phyloP scores from a whole-genome alignment of 2,329 filamentous ascomycete genomes.

The Fusarium oxysporum region DNA sequence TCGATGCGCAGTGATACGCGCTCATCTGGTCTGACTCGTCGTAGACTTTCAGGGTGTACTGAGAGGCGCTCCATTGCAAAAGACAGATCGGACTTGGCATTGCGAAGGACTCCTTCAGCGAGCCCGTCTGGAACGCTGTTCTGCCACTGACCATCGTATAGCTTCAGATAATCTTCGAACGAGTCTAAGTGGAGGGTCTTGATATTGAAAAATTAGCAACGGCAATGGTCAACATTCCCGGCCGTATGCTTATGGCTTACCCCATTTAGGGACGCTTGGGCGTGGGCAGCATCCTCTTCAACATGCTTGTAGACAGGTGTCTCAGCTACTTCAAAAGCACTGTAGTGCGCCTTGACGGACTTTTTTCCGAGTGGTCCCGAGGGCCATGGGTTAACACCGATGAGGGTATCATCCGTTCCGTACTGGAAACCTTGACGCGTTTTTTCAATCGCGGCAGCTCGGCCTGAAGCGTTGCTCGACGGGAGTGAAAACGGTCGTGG shows the following conservation, averaged over 20 bases:
- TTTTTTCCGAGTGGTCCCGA: neutral
- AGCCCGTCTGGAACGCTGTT: neutral
- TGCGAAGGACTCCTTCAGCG: neutral
- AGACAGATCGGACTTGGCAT: neutral
- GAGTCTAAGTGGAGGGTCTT: neutral
- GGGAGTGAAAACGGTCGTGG: neutral
- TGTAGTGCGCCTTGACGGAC: neutral
- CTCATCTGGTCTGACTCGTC: neutral
- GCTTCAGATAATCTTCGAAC: neutral
- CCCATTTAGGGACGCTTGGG: neutral
- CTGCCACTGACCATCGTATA: neutral
- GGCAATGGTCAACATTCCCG: fast-evolving
- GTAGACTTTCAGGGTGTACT: neutral
- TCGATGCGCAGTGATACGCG: fast-evolving
- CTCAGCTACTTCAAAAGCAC: neutral
- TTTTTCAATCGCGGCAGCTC: neutral
- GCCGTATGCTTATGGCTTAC: fast-evolving
- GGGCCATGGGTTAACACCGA: neutral
- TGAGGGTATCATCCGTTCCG: neutral
- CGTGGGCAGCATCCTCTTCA: neutral
- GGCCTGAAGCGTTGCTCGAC: neutral
- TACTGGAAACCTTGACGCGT: neutral
- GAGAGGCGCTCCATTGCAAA: neutral
- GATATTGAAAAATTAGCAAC: neutral
- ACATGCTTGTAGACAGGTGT: neutral